Percentiles rank a stretch among this genome's conserved stretches.
These are phyloP conservation scores for Annulohypoxylon stygium DNA, from an alignment of 495 filamentous ascomycete species.

Conservation along the genomic window DNA sequence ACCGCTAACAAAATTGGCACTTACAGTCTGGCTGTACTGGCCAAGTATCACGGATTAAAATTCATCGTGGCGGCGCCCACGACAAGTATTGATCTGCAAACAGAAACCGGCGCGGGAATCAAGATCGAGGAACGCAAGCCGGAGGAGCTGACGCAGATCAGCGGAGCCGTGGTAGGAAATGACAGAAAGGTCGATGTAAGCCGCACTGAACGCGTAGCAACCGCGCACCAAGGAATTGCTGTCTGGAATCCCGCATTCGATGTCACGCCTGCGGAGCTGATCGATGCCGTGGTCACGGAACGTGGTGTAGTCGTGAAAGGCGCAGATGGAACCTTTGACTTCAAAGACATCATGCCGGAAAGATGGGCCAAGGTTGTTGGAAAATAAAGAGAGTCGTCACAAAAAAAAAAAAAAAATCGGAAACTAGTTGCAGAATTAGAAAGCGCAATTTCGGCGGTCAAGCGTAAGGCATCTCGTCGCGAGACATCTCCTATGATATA, in stretches of 20 bases:
- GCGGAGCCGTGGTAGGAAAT: constrained; percentile 72
- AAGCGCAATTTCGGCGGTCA: neutral
- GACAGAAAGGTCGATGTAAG: constrained; percentile 64
- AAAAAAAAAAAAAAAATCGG: no score
- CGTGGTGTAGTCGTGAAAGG: constrained; percentile 86
- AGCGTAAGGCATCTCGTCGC: constrained; percentile 22
- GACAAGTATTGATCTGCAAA: constrained; percentile 91
- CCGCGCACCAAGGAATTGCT: constrained; percentile 81
- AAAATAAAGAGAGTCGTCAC: neutral
- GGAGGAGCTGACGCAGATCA: constrained; percentile 83
- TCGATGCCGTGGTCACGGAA: constrained; percentile 96
- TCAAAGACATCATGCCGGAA: constrained; percentile 67
- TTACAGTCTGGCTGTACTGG: constrained; percentile 89
- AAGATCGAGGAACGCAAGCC: constrained; percentile 86
- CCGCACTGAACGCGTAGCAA: constrained; percentile 76
- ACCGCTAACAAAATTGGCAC: constrained; percentile 99
- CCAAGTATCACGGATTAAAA: constrained; percentile 86
- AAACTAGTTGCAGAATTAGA: neutral
- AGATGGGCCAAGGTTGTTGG: constrained; percentile 57
- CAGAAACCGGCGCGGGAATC: constrained; percentile 79
- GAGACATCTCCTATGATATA: constrained; percentile 43
- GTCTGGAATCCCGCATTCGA: constrained; percentile 99
- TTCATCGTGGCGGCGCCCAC: constrained; percentile 96
- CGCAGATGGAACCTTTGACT: constrained; percentile 79
- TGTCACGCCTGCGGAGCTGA: constrained; percentile 85